Percentiles rank a stretch among this genome's conserved stretches.
phyloP scores from a whole-genome alignment of 2,329 filamentous ascomycete genomes.

The Alternaria incomplexa region DNA sequence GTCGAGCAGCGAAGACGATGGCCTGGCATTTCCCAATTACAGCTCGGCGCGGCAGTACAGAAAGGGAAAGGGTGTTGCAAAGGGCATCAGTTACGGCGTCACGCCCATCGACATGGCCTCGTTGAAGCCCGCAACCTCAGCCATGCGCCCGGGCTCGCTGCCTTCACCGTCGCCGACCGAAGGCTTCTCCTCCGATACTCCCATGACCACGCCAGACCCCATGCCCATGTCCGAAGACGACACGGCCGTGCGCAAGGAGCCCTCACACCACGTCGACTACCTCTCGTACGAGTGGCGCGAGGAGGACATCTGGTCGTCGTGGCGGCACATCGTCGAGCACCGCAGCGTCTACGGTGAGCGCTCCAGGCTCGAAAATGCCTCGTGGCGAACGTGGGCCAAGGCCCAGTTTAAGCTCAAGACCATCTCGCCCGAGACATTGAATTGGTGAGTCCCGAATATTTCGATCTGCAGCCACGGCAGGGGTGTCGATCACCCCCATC shows the following conservation, averaged over 20 bases:
- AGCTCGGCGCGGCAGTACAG: conserved; percentile 19
- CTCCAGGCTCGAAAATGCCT: conserved; percentile 88
- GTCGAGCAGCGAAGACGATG: conserved; percentile 49
- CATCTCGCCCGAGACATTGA: conserved; percentile 86
- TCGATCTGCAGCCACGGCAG: conserved; percentile 30
- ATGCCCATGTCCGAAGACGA: conserved; percentile 73
- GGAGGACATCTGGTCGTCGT: conserved; percentile 97
- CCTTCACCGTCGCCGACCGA: conserved; percentile 61
- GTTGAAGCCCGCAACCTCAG: conserved; percentile 44
- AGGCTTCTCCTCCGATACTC: conserved; percentile 48
- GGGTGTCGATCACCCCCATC: conserved; percentile 37
- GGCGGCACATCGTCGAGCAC: conserved; percentile 88
- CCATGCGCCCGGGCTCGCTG: conserved; percentile 50
- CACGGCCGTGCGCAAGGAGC: conserved; percentile 73
- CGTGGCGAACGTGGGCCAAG: conserved; percentile 97
- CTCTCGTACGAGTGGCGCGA: conserved; percentile 92
- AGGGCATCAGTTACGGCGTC: not conserved
- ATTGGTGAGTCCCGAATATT: conserved; percentile 71
- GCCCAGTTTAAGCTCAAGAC: conserved; percentile 85
- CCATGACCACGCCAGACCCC: conserved; percentile 64
- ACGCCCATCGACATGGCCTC: conserved; percentile 25
- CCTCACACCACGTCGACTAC: conserved; percentile 92
- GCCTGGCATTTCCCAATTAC: conserved; percentile 56
- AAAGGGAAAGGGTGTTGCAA: conserved; percentile 10
- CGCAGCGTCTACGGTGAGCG: conserved; percentile 80